Evolutionary conservation across 1,284 basidiomycete species (phyloP), one percentile per base, ranked within the genome.

Genomic region (Trichosporon sp.): DNA sequence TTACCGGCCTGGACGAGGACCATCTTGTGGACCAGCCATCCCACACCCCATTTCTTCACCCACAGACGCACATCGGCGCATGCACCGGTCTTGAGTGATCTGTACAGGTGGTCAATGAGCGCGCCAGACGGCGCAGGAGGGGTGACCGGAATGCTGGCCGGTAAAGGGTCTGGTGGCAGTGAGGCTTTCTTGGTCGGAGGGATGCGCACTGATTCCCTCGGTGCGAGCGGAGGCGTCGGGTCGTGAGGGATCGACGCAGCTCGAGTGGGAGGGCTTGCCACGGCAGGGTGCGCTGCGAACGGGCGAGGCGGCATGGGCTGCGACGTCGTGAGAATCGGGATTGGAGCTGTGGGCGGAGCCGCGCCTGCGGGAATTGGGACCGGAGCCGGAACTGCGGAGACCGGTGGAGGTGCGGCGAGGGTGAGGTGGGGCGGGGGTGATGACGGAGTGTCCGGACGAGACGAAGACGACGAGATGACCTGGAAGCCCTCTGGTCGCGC

Each of bases 1-100:
- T 77, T 71, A 91, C 92, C 64, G n/a, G 92, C 89, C 81, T 95
- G 93, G 67, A 92, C 92, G 67, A 96, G 88, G 43, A 96, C 89
- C 71, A 94, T 90, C 40, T 90, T 87, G 83, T 96, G 93, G 2
- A 94, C 86, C 43, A 86, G 88, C 85, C 94, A 96, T 46, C 89
- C 84, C 1, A 91, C 91, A 66, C 85, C 83, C 92, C 93, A 95
- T 4, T 90, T 91, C 21, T 86, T 84, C 21, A 94, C 87, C 68
- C 88, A 86, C 69, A 96, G 85, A 59, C 89, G 86, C 71, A 94
- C 89, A 83, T 95, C 93, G 16, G 91, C 87, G 1, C 92, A 92
- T 71, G 87, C 87, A 26, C 88, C 89, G 69, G 89, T 86, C 14
- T 93, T 85, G 79, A 95, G 90, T 1, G 91, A 89, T 67, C 85